A percentile compares a stretch with the other conserved stretches of the same genome.
phyloP scores from a whole-genome alignment of 2,329 filamentous ascomycete species.

The Grosmannia penicillata region DNA sequence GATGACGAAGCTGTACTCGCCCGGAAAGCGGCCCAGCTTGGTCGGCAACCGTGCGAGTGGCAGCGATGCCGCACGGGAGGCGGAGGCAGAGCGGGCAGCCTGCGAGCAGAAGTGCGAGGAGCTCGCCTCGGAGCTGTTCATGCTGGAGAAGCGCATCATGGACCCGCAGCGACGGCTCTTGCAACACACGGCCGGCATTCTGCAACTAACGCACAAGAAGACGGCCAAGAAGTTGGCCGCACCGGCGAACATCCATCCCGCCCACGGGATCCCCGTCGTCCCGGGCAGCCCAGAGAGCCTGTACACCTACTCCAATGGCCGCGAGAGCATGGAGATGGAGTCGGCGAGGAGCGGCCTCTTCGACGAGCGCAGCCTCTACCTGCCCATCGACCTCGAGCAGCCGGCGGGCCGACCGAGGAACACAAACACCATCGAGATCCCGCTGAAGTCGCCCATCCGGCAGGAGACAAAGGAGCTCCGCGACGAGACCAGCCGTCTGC shows the following conservation, averaged over 20 bases:
- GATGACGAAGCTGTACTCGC: slow-evolving; percentile 64
- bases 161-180: slow-evolving; percentile 62
- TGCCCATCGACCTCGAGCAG: slow-evolving; percentile 51
- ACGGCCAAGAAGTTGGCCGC: slow-evolving; percentile 30
- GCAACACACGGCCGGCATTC: slow-evolving; percentile 81
- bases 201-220: slow-evolving; percentile 75
- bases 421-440: slow-evolving; percentile 35
- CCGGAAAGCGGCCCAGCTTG: slow-evolving; percentile 34
- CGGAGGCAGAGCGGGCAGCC: slow-evolving; percentile 58
- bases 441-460: slow-evolving; percentile 40
- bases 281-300: slow-evolving; percentile 66
- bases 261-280: slow-evolving; percentile 46
- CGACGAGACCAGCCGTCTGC: slow-evolving; percentile 22
- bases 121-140: slow-evolving; percentile 64
- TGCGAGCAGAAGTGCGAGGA: slow-evolving; percentile 77
- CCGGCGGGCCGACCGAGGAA: slow-evolving; percentile 27
- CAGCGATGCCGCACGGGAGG: slow-evolving; percentile 37
- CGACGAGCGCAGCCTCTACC: slow-evolving; percentile 63
- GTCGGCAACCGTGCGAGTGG: slow-evolving; percentile 28
- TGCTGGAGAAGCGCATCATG: slow-evolving; percentile 62
- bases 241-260: slow-evolving; percentile 22
- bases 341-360: slow-evolving; percentile 47
- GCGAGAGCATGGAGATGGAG: slow-evolving; percentile 37
- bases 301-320: slow-evolving; percentile 50
- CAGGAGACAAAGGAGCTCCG: slow-evolving; percentile 36